Evolutionary conservation across 345 rosid species (phyloP), one percentile per base, ranked within the genome.

Genomic region (Hibiscus syriacus): DNA sequence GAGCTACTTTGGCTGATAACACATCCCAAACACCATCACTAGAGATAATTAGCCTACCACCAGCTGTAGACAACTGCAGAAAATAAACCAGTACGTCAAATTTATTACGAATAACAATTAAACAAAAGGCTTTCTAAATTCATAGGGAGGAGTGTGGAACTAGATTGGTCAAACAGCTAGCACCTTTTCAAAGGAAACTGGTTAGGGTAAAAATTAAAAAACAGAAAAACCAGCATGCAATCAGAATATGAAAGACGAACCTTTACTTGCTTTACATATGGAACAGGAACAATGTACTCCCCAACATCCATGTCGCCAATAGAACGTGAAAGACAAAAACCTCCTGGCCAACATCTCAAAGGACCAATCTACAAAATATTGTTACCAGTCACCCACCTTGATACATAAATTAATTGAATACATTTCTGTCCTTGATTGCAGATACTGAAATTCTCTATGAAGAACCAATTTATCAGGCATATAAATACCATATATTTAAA

Each of bases 11-110:
- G 3, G 93, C 96, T 53, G 79, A 84, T 64, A 94, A 43, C 70
- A 85, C 90, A 84, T 94, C 99, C 99, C 99, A 94, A 55, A 94
- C 99, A 78, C 99, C 99, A 60, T 94, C 99, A 79, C 99, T 94
- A 36, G 96, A 85, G 68, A 94, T 84, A 34, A 94, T 78, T 70
- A 94, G 84, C 74, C 99, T 80, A 68, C 99, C 99, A 71, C 99
- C 99, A 36, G 79, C 85, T 1, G 87, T 77, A 75, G 98, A 89
- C 80, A 94, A 73, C 99, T 94, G 85, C 82, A 89, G 61, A 77
- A 67, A 32, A 70, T n/a, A 70, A 69, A 64, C 23, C 66, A 66
- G 26, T 36, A 20, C 3, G 14, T 19, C 66, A 54, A 54, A 32
- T 56, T n/a, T 3, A 56, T 14, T 13, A 34, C 62, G 11, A 38